Base-by-base conservation (phyloP, 2,329 filamentous ascomycete species). In the Trichoderma asperellum region DNA sequence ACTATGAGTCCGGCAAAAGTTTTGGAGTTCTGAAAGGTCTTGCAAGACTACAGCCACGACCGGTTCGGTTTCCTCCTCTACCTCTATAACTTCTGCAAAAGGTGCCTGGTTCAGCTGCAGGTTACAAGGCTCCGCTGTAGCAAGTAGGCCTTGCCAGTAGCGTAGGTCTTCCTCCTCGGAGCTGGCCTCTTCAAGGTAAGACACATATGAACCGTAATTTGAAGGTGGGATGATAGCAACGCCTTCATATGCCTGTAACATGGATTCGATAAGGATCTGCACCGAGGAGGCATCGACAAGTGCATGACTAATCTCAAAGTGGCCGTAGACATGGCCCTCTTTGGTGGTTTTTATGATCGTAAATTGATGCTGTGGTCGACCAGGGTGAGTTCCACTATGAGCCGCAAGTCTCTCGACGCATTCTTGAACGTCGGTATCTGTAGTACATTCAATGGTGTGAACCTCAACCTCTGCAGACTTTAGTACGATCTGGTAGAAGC, bases 401-500 rank as follows among this genome's bases (percentile, higher is more conserved):
- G 11, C 11, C 34, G 34, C 7, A 1, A 7, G 34, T 35, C 7
- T 8, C 7, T 35, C 34, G 34, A 35, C 7, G 1, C 34, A 35
- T 35, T 35, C 34, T 7, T 7, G 7, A 8, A 35, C 34, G 11
- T 7, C 34, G 7, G 7, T 11, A 11, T 35, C 34, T 35, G 34
- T 11, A 11, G 11, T 35, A 11, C 11, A 8, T 7, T 8, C 34
- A 7, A 8, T 4, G 11, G 1, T 35, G 11, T 32, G 11, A 32
- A 40, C 21, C 14, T 24, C n/a, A 14, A 24, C n/a, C 5, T 21
- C 24, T 35, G 56, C 14, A 37, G 8, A 18, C 49, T 58, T 67
- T 1, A 67, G 40, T 6, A 67, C 63, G 29, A 67, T 14, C 35
- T 67, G 63, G 29, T 29, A 12, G 37, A 67, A 67, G 10, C n/a